Evolutionary conservation across 2,329 filamentous ascomycete genomes (phyloP).

Genomic region (Chrysosphaeria jannelii): DNA sequence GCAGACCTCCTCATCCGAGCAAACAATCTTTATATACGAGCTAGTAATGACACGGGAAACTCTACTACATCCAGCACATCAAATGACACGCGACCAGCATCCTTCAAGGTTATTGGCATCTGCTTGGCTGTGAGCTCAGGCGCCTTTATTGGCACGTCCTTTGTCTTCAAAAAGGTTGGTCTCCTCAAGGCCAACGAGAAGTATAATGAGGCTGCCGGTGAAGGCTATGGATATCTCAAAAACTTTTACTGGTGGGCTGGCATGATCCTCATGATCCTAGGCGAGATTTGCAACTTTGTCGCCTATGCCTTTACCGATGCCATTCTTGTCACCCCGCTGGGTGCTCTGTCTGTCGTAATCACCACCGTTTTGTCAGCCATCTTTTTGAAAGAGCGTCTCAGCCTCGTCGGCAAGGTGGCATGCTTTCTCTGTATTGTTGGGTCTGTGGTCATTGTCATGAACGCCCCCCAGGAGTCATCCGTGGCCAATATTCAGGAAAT

Average conservation of each 20-base stretch:
- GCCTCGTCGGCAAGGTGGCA: conserved; percentile 83
- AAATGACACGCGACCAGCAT: conserved; percentile 11
- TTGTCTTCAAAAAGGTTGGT: conserved; percentile 84
- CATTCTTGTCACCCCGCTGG: conserved; percentile 76
- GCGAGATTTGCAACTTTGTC: conserved; percentile 90
- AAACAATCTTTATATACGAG: conserved; percentile 12
- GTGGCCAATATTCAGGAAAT: conserved; percentile 76
- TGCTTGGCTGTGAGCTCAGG: conserved; percentile 64
- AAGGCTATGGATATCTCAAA: conserved; percentile 92
- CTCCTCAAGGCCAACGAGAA: conserved; percentile 80
- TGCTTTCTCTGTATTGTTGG: conserved; percentile 90
- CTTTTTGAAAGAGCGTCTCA: conserved; percentile 82
- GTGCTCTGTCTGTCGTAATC: conserved; percentile 74
- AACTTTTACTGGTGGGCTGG: conserved; percentile 86
- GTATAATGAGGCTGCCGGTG: conserved; percentile 82
- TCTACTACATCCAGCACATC: conserved; percentile 2
- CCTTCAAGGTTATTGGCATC: conserved; percentile 70
- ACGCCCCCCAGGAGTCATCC: conserved; percentile 63
- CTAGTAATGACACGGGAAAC: conserved; percentile 5
- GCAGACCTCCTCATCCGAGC: conserved; percentile 5
- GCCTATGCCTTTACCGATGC: conserved; percentile 93
- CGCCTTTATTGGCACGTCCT: conserved; percentile 76
- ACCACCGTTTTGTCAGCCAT: conserved; percentile 76
- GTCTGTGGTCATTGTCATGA: conserved; percentile 78
- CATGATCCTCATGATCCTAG: conserved; percentile 90